phyloP scores from a whole-genome alignment of 495 filamentous ascomycete species.

The Articulospora tetracladia region DNA sequence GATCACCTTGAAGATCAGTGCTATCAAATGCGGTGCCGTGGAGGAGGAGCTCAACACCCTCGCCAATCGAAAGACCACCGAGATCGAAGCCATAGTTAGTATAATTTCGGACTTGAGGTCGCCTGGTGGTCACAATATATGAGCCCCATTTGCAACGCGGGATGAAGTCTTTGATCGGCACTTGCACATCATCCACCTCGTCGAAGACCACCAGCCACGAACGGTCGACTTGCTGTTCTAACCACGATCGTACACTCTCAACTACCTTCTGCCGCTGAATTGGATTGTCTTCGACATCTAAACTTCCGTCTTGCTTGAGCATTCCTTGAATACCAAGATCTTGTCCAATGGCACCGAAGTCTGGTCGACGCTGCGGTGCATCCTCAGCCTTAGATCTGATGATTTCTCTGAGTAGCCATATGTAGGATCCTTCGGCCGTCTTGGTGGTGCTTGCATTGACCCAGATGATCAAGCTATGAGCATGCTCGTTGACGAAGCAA shows the following conservation, averaged over 20 bases:
- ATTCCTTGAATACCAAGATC: not conserved
- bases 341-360: not conserved
- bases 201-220: not conserved
- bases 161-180: not conserved
- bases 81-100: not conserved
- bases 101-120: not conserved
- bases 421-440: not conserved
- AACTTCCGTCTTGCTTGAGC: not conserved
- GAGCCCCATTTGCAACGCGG: not conserved
- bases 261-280: not conserved
- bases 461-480: too few relatives aligned
- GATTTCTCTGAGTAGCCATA: not conserved
- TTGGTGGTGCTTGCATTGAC: not conserved
- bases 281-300: not conserved
- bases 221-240: not conserved
- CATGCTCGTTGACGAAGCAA: too few relatives aligned
- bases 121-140: not conserved
- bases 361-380: not conserved
- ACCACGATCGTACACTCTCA: not conserved
- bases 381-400: not conserved
- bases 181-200: not conserved
- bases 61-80: not conserved
- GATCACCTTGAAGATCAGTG: not conserved
- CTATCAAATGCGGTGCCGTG: not conserved
- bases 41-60: not conserved